Evolutionary conservation across 2,329 filamentous ascomycete genomes (phyloP).

Genomic region (Chaetoscypha palmicola): DNA sequence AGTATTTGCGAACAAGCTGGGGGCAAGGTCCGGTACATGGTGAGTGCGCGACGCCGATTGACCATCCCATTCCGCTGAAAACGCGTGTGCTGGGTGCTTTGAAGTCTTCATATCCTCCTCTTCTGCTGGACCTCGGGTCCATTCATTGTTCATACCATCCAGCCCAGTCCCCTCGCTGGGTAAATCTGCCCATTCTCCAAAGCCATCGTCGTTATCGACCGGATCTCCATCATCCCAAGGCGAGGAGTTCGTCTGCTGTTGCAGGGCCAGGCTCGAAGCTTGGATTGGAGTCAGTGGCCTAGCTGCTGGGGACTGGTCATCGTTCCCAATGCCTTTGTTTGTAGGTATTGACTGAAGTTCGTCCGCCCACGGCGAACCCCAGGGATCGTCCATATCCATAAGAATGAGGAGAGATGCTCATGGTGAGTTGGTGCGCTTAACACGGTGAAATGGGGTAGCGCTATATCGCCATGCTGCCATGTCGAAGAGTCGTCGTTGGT

Average conservation of each 20-base stretch:
- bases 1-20: conserved; percentile 13
- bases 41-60: neutral
- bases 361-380: conserved; percentile 35
- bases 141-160: conserved; percentile 16
- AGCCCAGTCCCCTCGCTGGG: conserved; percentile 13
- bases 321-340: conserved; percentile 10
- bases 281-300: conserved; percentile 17
- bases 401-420: conserved; percentile 22
- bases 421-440: too few species aligned
- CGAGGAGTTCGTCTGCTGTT: conserved; percentile 17
- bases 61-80: conserved; percentile 14
- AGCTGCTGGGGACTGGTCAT: neutral
- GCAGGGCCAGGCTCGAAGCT: conserved; percentile 15
- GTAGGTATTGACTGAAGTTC: conserved; percentile 20
- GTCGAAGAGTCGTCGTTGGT: too few species aligned
- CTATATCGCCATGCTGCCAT: too few species aligned
- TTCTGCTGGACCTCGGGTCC: conserved; percentile 6
- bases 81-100: conserved; percentile 7
- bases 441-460: too few species aligned
- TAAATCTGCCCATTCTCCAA: conserved; percentile 24
- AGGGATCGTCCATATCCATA: conserved; percentile 33
- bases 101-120: neutral
- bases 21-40: conserved; percentile 9
- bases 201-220: conserved; percentile 18
- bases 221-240: conserved; percentile 21